Evolutionary conservation across 75 land plant genomes (phyloP).

Genomic region (Larix kaempferi): DNA sequence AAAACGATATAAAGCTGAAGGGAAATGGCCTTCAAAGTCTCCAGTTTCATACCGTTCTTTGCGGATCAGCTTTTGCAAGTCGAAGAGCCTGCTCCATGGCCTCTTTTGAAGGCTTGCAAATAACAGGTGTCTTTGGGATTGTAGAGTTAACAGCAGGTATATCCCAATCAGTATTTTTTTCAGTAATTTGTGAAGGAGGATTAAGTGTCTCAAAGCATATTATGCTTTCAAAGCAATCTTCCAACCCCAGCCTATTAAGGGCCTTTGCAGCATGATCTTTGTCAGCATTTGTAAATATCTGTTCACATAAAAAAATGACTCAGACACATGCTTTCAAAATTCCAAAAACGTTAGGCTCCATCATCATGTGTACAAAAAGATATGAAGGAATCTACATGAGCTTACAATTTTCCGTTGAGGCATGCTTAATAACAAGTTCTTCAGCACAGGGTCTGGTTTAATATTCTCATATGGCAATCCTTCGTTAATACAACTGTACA

Average conservation of each 20-base stretch:
- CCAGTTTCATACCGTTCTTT: conserved; percentile 45
- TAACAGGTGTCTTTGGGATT: conserved; percentile 49
- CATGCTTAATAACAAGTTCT: conserved; percentile 53
- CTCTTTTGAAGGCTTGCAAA: conserved; percentile 66
- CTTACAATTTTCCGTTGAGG: conserved; percentile 74
- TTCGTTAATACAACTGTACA: conserved; percentile 68
- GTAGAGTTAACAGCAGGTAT: background rate
- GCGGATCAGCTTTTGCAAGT: conserved; percentile 64
- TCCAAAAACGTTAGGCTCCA: background rate
- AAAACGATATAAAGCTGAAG: too few relatives aligned
- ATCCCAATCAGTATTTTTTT: background rate
- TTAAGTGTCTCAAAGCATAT: conserved; percentile 82
- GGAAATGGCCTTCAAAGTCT: background rate
- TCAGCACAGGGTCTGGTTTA: conserved; percentile 68
- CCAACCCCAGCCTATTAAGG: conserved; percentile 60
- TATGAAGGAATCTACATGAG: background rate
- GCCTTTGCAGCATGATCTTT: conserved; percentile 62
- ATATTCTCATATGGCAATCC: conserved; percentile 75
- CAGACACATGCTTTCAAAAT: background rate
- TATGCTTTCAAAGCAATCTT: conserved; percentile 77
- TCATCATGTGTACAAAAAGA: too few relatives aligned
- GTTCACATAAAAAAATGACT: conserved; percentile 6
- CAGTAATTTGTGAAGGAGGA: conserved; percentile 24
- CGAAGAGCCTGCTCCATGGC: conserved; percentile 57
- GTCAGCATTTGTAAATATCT: conserved; percentile 86